A percentile compares a stretch with the other conserved stretches of the same genome.
phyloP scores from a whole-genome alignment of 2,329 filamentous ascomycete genomes.

The Calonectria leucothoes region DNA sequence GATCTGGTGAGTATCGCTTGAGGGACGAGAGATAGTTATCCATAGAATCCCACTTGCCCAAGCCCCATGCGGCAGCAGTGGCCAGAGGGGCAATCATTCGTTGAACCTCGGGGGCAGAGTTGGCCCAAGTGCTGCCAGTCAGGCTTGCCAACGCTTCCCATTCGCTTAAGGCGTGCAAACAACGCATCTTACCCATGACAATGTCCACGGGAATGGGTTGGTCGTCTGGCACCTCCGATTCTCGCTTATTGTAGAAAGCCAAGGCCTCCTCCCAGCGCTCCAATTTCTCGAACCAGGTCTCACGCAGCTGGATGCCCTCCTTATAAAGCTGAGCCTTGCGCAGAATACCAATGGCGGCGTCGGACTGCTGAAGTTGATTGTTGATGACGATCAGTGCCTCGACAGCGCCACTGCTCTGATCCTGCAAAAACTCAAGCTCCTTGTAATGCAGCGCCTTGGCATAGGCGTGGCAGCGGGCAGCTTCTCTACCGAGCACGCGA shows the following conservation, averaged over 20 bases:
- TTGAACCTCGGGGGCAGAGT: constrained; percentile 87
- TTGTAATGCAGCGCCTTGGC: constrained; percentile 99
- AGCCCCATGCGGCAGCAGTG: constrained; percentile 95
- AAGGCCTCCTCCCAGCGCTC: constrained; percentile 98
- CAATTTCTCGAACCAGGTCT: constrained; percentile 99
- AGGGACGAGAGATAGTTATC: constrained; percentile 96
- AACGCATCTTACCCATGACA: constrained; percentile 99
- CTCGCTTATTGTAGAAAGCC: constrained; percentile 89
- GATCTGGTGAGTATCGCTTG: constrained; percentile 91
- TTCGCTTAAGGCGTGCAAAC: constrained; percentile 94
- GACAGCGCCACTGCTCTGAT: constrained; percentile 94
- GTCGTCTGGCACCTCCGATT: constrained; percentile 72
- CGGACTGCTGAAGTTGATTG: constrained; percentile 98
- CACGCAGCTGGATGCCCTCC: constrained; percentile 91
- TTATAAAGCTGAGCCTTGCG: constrained; percentile 95
- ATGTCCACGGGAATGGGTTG: constrained; percentile 82
- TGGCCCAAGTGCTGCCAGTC: constrained; percentile 93
- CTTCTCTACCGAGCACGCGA: constrained; percentile 90
- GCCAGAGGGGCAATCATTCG: constrained; percentile 92
- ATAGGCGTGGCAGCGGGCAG: constrained; percentile 96
- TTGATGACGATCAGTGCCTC: constrained; percentile 99
- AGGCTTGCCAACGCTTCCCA: constrained; percentile 94
- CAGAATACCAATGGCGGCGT: constrained; percentile 97
- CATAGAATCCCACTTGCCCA: constrained; percentile 98
- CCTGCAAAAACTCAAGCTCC: constrained; percentile 96